A percentile compares a stretch with the other conserved stretches of the same genome.
Evolutionary conservation across 2,329 filamentous ascomycete species (phyloP).

Genomic region (Aspergillus phoenicis): DNA sequence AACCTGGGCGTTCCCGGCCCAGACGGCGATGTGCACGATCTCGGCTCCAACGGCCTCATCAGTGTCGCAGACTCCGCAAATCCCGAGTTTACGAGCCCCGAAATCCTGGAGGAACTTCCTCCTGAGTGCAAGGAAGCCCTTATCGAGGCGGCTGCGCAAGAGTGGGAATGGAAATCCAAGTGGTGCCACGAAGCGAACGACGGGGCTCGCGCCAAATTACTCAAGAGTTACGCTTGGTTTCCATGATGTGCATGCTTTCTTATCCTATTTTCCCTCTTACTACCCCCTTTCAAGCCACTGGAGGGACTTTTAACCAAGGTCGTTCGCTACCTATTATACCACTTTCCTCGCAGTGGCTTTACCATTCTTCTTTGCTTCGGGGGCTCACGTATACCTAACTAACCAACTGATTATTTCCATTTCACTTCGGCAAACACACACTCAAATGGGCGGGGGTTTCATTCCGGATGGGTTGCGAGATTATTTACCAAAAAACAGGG

Average conservation of each 20-base stretch:
- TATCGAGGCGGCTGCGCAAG: conserved; percentile 64
- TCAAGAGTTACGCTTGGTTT: conserved; percentile 46
- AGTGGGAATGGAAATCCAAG: conserved; percentile 70
- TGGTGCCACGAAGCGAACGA: conserved; percentile 72
- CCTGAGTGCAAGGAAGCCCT: conserved; percentile 69
- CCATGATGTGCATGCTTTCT: conserved; percentile 27
- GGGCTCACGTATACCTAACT: neutral
- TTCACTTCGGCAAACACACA: neutral
- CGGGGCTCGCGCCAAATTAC: conserved; percentile 39
- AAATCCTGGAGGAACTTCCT: conserved; percentile 49
- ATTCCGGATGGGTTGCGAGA: conserved; percentile 22
- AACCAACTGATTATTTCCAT: neutral
- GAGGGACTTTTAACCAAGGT: neutral
- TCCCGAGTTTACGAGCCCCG: conserved; percentile 41
- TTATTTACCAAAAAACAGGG: conserved; percentile 13
- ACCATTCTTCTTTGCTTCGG: neutral
- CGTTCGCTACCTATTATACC: too few species aligned
- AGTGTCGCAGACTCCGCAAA: conserved; percentile 37
- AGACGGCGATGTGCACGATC: conserved; percentile 41
- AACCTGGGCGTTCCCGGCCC: conserved; percentile 61
- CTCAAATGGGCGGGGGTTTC: conserved; percentile 18
- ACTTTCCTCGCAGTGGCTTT: too few species aligned
- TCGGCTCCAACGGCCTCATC: conserved; percentile 48
- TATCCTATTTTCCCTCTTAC: neutral
- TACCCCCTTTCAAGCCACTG: neutral